Base-by-base conservation (phyloP, 176 grass and related monocot species). In the Thinopyrum elongatum region DNA sequence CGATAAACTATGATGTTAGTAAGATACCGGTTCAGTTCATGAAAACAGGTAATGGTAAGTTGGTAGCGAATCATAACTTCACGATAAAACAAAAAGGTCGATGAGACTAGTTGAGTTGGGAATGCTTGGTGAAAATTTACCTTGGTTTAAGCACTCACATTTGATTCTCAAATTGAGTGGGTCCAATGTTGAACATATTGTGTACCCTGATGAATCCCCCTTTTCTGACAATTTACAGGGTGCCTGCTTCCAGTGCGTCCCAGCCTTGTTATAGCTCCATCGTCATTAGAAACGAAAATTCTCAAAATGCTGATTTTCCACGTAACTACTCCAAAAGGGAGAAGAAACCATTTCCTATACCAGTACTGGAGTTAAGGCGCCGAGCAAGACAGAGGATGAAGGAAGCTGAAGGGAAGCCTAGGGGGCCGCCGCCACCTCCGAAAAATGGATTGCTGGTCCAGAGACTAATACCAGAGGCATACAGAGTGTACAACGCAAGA, bases 321-420 rank as follows among this genome's bases (percentile, higher is more conserved):
- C 88, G 65, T 5, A 82, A 81, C 59, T 91, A 98, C 83, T 93
- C 95, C 31, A 97, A 75, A 88, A 88, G 77, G 83, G 90, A 92
- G 81, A 97, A 97, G 94, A 98, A 98, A 87, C 97, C 97, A 80
- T 98, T 98, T 91, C 94, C 97, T 4, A 75, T 98, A 81, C 97
- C 94, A 38, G 86, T 98, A 41, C 2, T 92, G 82, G 97, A 98
- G 82, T 87, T 98, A 55, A 94, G 97, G 60, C 93, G 97, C 47
- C 79, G 84, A 73, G 97, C 94, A 82, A 94, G 83, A 87, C 84
- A 91, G 61, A 95, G 91, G 89, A 74, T 89, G 63, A 98, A 96
- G 58, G 83, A 84, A n/a, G 90, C 90, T 57, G 89, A 81, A 85
- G 91, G 90, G 78, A 87, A 94, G 75, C 91, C 92, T 0, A 91